Evolutionary conservation across 805 yeast genomes (phyloP), one percentile per base, ranked within the genome.

Genomic region (Metschnikowia borealis): DNA sequence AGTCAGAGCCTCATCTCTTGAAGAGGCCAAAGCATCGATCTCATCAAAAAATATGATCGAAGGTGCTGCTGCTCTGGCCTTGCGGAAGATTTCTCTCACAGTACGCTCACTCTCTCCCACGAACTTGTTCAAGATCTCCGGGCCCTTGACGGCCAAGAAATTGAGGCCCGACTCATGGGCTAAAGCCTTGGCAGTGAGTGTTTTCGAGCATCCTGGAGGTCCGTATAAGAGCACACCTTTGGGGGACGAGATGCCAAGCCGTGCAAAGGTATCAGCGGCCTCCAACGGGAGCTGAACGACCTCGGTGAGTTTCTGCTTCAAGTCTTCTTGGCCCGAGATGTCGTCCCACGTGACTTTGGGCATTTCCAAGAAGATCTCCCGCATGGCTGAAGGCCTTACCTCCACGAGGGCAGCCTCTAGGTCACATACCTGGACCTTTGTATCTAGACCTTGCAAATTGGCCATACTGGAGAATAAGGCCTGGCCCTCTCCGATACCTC

Each of bases 161-260:
- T 94, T 94, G 11, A 98, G 98, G 47, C 95, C 80, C 0, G 97
- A 89, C 68, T 94, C 98, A 64, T 92, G 91, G 10, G 99, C 99
- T 3, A 94, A 97, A 1, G 99, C 99, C 63, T 94, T 94, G 0
- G 98, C 98, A 23, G 94, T 74, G 46, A 94, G 75, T 0, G 99
- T 94, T 64, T 94, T 94, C 77, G 99, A 98, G 72, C 98, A 94
- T 35, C 99, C 99, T 3, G 99, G 99, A 0, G 99, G 99, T 0
- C 99, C 99, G 66, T 94, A 94, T 18, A 94, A 73, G 43, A 94
- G 68, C 1, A 94, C 86, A 35, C 99, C 99, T 57, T 89, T 87
- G 3, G 99, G 99, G 0, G 98, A 90, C 39, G 80, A 74, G 3
- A 94, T 84, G 0, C 98, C 98, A 13, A 94, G 73, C 38, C 79